phyloP scores from a whole-genome alignment of 2,329 filamentous ascomycete species.

The Dryadomyces quercus-mongolicae region DNA sequence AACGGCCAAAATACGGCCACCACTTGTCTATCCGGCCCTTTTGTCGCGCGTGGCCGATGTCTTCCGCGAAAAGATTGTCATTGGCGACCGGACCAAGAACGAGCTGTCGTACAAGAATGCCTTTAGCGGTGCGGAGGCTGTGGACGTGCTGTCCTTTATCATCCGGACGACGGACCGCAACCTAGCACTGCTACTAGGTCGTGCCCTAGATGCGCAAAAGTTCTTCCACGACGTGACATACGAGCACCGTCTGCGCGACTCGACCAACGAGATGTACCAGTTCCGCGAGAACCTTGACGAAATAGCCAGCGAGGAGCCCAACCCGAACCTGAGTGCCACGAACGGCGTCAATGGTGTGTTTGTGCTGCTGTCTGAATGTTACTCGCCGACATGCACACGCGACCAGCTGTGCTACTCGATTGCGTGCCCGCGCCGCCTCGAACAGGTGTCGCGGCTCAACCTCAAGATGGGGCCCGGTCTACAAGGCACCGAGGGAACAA shows the following conservation, averaged over 20 bases:
- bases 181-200: conserved; percentile 76
- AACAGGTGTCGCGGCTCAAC: conserved; percentile 90
- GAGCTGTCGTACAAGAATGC: conserved; percentile 94
- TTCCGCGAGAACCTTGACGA: conserved; percentile 91
- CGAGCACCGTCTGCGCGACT: conserved; percentile 88
- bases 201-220: conserved; percentile 91
- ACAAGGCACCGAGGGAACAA: conserved; percentile 47
- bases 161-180: conserved; percentile 96
- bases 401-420: conserved; percentile 97
- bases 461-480: conserved; percentile 85
- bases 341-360: conserved; percentile 79
- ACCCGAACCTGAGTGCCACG: conserved; percentile 16
- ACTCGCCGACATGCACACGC: conserved; percentile 91
- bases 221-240: conserved; percentile 99
- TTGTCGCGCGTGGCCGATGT: conserved; percentile 88
- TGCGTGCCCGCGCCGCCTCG: conserved; percentile 81
- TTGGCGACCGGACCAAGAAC: conserved; percentile 89
- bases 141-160: conserved; percentile 90
- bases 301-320: conserved; percentile 63
- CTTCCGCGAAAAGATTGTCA: conserved; percentile 77
- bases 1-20: conserved; percentile 55
- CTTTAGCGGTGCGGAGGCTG: conserved; percentile 89
- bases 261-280: conserved; percentile 90
- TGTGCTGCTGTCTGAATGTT: conserved; percentile 90
- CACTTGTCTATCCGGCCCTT: conserved; percentile 85